Percentiles rank a stretch among this genome's conserved stretches.
phyloP scores from a whole-genome alignment of 768 basidiomycete species.

The Lactarius hengduanensis region DNA sequence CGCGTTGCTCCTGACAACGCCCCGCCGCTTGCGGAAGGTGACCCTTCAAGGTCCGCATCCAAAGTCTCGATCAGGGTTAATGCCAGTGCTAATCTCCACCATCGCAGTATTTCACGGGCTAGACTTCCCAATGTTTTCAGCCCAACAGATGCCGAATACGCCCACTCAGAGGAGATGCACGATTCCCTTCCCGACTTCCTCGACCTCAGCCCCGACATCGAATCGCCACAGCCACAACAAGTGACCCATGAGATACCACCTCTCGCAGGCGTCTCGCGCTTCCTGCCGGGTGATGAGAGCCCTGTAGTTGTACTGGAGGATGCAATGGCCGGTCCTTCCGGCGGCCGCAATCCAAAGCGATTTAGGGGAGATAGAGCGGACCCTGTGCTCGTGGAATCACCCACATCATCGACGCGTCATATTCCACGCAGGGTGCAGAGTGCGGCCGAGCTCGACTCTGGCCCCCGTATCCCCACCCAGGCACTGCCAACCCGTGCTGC shows the following conservation, averaged over 20 bases:
- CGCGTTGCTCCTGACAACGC: background rate
- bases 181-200: constrained; percentile 27
- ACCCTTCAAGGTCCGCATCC: constrained; percentile 1
- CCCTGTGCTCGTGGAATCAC: background rate
- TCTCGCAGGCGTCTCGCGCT: background rate
- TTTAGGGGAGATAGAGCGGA: constrained; percentile 4
- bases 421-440: constrained; percentile 23
- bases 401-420: background rate
- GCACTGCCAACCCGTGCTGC: background rate
- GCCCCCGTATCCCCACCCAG: background rate
- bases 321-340: background rate
- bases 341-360: background rate
- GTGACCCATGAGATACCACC: background rate
- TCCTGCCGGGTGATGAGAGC: background rate
- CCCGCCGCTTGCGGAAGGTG: background rate
- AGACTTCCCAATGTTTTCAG: background rate
- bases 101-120: background rate
- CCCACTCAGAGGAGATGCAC: constrained; percentile 14
- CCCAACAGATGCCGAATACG: background rate
- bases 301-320: constrained; percentile 9
- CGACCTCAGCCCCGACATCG: constrained; percentile 20
- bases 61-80: background rate
- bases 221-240: constrained; percentile 1
- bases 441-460: constrained; percentile 14
- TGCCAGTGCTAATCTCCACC: background rate